These are phyloP conservation scores for Gynandropsis gynandra DNA, from an alignment of 345 rosid species.

Conservation along the genomic window DNA sequence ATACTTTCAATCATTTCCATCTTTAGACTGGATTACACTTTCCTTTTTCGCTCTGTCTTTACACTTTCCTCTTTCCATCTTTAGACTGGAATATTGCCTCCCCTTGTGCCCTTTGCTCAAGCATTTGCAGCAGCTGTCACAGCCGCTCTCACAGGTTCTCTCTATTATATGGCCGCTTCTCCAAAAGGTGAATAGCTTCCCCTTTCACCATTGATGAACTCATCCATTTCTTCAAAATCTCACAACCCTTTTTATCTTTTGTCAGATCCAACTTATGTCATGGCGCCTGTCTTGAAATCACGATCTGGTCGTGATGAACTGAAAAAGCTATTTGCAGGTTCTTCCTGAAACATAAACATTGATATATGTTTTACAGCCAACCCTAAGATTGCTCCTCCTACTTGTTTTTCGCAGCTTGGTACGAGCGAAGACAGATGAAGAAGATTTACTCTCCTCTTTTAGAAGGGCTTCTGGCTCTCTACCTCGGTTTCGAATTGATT, in stretches of 20 bases:
- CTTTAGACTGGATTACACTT: no score
- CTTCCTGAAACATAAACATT: not conserved
- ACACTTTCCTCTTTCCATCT: no score
- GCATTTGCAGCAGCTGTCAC: slow-evolving; percentile 86
- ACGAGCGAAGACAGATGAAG: slow-evolving; percentile 92
- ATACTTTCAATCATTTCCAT: no score
- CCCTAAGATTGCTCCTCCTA: not conserved
- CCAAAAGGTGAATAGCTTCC: slow-evolving; percentile 53
- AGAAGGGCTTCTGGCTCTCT: slow-evolving; percentile 82
- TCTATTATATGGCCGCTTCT: slow-evolving; percentile 89
- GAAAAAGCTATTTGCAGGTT: slow-evolving; percentile 89
- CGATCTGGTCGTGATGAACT: slow-evolving; percentile 66
- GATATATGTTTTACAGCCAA: slow-evolving; percentile 8
- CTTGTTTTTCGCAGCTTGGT: slow-evolving; percentile 60
- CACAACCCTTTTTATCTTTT: not conserved
- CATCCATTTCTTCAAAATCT: not conserved
- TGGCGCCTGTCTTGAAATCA: slow-evolving; percentile 74
- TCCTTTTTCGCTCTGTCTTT: no score
- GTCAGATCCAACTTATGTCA: slow-evolving; percentile 79
- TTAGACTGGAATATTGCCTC: slow-evolving; percentile 85
- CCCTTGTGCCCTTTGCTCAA: slow-evolving; percentile 94
- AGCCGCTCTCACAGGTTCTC: slow-evolving; percentile 86
- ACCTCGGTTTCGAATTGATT: slow-evolving; percentile 94
- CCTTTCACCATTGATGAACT: not conserved
- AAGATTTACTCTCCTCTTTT: slow-evolving; percentile 95